Evolutionary conservation across 2,329 filamentous ascomycete species (phyloP).

Genomic region (Colletotrichum magnum): DNA sequence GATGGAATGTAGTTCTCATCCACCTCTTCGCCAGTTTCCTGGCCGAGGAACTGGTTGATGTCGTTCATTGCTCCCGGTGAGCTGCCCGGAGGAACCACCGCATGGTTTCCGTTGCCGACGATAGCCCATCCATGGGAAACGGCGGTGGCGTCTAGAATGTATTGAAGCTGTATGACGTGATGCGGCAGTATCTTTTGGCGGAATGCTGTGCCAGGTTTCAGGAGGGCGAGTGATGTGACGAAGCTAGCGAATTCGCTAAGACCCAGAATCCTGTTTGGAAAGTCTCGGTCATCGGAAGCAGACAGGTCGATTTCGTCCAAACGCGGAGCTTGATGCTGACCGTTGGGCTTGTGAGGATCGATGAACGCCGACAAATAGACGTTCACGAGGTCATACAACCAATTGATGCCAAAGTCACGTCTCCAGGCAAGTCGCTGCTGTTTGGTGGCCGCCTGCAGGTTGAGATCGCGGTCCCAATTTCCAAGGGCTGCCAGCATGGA

Average conservation of each 20-base stretch:
- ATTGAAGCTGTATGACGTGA: conserved; percentile 65
- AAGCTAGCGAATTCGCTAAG: conserved; percentile 61
- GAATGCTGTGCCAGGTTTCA: conserved; percentile 56
- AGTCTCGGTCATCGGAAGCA: conserved; percentile 41
- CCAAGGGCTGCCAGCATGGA: conserved; percentile 54
- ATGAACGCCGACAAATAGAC: conserved; percentile 52
- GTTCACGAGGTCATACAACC: conserved; percentile 67
- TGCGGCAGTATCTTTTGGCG: conserved; percentile 58
- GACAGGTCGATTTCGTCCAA: conserved; percentile 47
- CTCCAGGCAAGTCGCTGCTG: conserved; percentile 60
- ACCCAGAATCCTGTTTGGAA: conserved; percentile 53
- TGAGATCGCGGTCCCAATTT: conserved; percentile 58
- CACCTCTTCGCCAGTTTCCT: no score
- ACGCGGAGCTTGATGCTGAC: no score
- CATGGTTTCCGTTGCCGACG: conserved; percentile 40
- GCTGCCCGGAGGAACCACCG: neutral
- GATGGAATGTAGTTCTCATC: no score
- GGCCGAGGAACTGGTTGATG: no score
- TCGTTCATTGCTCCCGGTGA: no score
- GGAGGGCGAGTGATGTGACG: conserved; percentile 60
- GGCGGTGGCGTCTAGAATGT: conserved; percentile 62
- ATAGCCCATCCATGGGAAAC: conserved; percentile 60
- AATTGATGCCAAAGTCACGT: conserved; percentile 63
- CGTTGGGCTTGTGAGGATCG: neutral
- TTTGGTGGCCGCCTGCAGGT: conserved; percentile 54